These are phyloP conservation scores for Psidium guajava DNA, from an alignment of 345 rosid genomes.

Conservation along the genomic window DNA sequence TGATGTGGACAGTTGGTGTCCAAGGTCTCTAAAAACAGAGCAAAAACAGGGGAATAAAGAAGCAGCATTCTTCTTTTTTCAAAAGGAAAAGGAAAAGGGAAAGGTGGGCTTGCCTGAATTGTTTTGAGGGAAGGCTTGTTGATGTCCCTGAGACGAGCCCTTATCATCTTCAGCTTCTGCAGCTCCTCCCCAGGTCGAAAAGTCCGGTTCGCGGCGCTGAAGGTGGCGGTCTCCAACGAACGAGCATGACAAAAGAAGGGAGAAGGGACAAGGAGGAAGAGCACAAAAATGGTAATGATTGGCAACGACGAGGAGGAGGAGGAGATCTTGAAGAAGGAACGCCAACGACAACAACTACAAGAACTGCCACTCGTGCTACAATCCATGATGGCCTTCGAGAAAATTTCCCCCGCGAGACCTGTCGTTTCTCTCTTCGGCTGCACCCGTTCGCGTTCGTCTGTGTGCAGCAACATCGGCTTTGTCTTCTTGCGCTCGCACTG, in stretches of 20 bases:
- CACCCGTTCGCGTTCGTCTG: neutral
- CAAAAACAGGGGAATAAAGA: neutral
- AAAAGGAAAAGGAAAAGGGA: slow-evolving; percentile 1
- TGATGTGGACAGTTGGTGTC: neutral
- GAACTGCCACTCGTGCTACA: neutral
- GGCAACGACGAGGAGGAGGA: neutral
- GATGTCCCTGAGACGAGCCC: slow-evolving; percentile 54
- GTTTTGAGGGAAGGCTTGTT: slow-evolving; percentile 86
- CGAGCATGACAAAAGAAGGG: slow-evolving; percentile 31
- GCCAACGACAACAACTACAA: neutral
- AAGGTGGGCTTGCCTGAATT: slow-evolving; percentile 46
- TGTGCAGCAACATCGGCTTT: slow-evolving; percentile 20
- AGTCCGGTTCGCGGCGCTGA: slow-evolving; percentile 41
- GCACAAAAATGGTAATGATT: slow-evolving; percentile 23
- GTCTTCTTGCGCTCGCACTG: slow-evolving; percentile 24
- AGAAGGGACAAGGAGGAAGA: slow-evolving; percentile 35
- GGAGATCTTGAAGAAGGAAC: neutral
- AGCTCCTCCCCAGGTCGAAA: slow-evolving; percentile 62
- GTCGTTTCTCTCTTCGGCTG: slow-evolving; percentile 3
- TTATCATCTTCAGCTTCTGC: slow-evolving; percentile 39
- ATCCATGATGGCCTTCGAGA: slow-evolving; percentile 3
- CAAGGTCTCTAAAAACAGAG: neutral
- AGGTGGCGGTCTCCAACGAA: slow-evolving; percentile 21
- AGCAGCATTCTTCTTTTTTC: neutral
- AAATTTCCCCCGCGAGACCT: slow-evolving; percentile 4